phyloP scores from a whole-genome alignment of 495 filamentous ascomycete genomes.

The Penicillium antarcticum region DNA sequence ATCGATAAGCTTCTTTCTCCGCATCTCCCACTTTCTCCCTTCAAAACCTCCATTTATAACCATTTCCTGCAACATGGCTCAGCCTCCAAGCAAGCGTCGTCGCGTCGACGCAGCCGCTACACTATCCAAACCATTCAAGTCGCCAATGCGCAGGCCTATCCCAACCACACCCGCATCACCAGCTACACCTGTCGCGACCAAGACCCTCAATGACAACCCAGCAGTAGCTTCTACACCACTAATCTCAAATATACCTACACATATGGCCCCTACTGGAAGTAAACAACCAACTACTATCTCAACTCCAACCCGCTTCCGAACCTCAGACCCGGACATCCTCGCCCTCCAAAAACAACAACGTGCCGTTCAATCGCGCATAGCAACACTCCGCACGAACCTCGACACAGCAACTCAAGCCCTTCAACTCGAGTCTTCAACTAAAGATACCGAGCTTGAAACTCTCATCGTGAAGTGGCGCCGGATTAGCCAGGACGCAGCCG shows the following conservation, averaged over 20 bases:
- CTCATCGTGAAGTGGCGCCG: conserved; percentile 48
- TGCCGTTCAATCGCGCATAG: conserved; percentile 30
- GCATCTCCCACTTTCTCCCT: background rate
- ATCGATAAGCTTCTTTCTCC: conserved; percentile 20
- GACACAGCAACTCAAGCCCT: conserved; percentile 50
- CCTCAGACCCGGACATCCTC: conserved; percentile 19
- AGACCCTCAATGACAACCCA: background rate
- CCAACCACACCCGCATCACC: conserved; percentile 2
- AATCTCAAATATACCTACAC: background rate
- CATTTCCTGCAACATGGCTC: conserved; percentile 15
- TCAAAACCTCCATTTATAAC: background rate
- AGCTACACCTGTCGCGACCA: conserved; percentile 1
- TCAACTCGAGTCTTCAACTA: conserved; percentile 41
- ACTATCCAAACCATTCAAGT: conserved; percentile 66
- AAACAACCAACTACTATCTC: conserved; percentile 1
- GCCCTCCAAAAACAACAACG: conserved; percentile 33
- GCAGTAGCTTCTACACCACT: background rate
- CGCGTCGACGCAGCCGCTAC: conserved; percentile 49
- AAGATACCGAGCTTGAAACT: conserved; percentile 44
- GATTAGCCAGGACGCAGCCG: conserved; percentile 48
- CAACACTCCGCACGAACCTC: conserved; percentile 34
- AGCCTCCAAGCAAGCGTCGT: conserved; percentile 48
- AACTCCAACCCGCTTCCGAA: conserved; percentile 3
- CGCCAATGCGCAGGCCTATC: conserved; percentile 49
- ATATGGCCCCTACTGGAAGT: background rate